phyloP scores from a whole-genome alignment of 192 early-diverging fungal genomes.

The Chytriomyces confervae region DNA sequence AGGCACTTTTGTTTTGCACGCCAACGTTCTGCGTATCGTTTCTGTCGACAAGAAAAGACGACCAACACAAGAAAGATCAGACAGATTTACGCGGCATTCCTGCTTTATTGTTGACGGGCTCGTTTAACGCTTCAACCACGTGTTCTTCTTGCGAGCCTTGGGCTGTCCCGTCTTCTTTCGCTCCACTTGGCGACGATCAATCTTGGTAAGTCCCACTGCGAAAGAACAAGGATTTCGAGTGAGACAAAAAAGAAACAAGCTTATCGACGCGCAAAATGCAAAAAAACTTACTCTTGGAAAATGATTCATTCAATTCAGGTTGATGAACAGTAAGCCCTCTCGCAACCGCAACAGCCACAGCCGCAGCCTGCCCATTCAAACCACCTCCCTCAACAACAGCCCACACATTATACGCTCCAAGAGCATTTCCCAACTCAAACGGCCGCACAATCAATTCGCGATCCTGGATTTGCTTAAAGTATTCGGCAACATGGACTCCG shows the following conservation, averaged over 20 bases:
- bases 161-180: slow-evolving; percentile 96
- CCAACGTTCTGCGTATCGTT: too few relatives aligned
- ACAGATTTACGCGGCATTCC: too few relatives aligned
- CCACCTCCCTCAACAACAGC: slow-evolving; percentile 81
- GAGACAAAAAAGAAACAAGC: slow-evolving; percentile 47
- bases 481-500: slow-evolving; percentile 70
- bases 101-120: too few relatives aligned
- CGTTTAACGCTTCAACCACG: slow-evolving; percentile 62
- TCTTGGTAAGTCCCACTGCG: slow-evolving; percentile 42
- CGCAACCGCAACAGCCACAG: slow-evolving; percentile 81
- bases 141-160: slow-evolving; percentile 89
- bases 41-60: too few relatives aligned
- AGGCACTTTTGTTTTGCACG: too few relatives aligned
- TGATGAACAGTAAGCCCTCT: slow-evolving; percentile 72
- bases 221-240: background rate
- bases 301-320: slow-evolving; percentile 56
- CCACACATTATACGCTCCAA: slow-evolving; percentile 89
- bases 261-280: slow-evolving; percentile 58
- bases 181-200: slow-evolving; percentile 73
- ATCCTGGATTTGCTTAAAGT: slow-evolving; percentile 74
- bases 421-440: slow-evolving; percentile 63
- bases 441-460: slow-evolving; percentile 76
- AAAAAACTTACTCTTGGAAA: slow-evolving; percentile 58
- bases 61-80: too few relatives aligned
- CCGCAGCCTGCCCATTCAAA: slow-evolving; percentile 81